phyloP scores from a whole-genome alignment of 257 asterid species.

The Solanum etuberosum region DNA sequence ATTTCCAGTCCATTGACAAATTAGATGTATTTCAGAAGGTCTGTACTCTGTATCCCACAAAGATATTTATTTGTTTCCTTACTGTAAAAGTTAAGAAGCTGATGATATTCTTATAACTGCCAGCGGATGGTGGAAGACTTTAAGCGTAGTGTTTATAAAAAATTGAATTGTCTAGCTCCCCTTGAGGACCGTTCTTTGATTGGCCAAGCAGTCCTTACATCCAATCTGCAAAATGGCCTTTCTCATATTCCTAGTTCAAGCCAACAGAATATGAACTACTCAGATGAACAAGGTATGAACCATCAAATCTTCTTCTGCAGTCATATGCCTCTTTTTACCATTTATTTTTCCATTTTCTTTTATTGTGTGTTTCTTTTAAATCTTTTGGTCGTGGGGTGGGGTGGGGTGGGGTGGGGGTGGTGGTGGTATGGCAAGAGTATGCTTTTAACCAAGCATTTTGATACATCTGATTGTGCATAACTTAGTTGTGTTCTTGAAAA shows the following conservation, averaged over 20 bases:
- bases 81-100: background rate
- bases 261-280: conserved; percentile 24
- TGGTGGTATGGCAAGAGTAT: background rate
- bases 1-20: conserved; percentile 23
- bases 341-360: background rate
- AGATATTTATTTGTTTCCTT: background rate
- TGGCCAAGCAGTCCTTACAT: conserved; percentile 18
- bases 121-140: conserved; percentile 46
- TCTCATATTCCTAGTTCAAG: conserved; percentile 14
- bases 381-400: background rate
- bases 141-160: conserved; percentile 40
- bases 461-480: background rate
- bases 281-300: conserved; percentile 38
- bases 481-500: background rate
- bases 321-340: background rate
- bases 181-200: conserved; percentile 23
- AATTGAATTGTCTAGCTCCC: conserved; percentile 26
- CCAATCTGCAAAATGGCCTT: conserved; percentile 20
- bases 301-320: background rate
- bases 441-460: background rate
- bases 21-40: conserved; percentile 50
- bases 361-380: background rate
- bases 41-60: conserved; percentile 20
- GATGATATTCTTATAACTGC: conserved; percentile 3
- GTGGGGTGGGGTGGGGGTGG: no score